Conservation (phyloP, 768 basidiomycete genomes). For the Kwoniella pini region DNA sequence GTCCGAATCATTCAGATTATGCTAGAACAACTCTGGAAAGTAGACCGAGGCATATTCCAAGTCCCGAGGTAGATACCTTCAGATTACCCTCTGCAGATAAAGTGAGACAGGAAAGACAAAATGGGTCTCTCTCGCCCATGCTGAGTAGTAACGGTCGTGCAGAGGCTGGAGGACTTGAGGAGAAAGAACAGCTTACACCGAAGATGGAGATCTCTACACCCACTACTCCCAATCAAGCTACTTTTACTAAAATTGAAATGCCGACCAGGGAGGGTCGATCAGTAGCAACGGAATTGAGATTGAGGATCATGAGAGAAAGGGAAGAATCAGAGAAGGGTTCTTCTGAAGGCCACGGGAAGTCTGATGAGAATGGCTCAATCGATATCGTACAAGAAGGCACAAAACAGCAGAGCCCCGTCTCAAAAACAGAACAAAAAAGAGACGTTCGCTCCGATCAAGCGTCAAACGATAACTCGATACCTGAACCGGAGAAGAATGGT, state of each 20-base stretch:
- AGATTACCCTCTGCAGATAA: slow-evolving; percentile 11
- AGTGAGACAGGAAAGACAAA: background rate
- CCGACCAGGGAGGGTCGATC: slow-evolving; percentile 11
- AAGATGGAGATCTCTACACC: slow-evolving; percentile 2
- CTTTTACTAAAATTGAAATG: background rate
- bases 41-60: background rate
- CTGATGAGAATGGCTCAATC: background rate
- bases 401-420: no score
- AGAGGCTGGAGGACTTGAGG: background rate
- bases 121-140: background rate
- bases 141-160: background rate
- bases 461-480: no score
- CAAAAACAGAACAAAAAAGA: no score
- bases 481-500: no score
- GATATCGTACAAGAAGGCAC: no score
- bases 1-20: no score
- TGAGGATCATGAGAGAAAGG: slow-evolving; percentile 31
- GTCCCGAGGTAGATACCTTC: slow-evolving; percentile 8
- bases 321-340: slow-evolving; percentile 4
- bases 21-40: background rate
- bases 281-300: slow-evolving; percentile 25
- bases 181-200: slow-evolving; percentile 15
- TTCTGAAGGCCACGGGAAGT: background rate
- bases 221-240: background rate
- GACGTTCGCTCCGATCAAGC: no score